Evolutionary conservation across 2,329 filamentous ascomycete genomes (phyloP), one percentile per base, ranked within the genome.

Genomic region (Magnaporthiopsis rhizophila): DNA sequence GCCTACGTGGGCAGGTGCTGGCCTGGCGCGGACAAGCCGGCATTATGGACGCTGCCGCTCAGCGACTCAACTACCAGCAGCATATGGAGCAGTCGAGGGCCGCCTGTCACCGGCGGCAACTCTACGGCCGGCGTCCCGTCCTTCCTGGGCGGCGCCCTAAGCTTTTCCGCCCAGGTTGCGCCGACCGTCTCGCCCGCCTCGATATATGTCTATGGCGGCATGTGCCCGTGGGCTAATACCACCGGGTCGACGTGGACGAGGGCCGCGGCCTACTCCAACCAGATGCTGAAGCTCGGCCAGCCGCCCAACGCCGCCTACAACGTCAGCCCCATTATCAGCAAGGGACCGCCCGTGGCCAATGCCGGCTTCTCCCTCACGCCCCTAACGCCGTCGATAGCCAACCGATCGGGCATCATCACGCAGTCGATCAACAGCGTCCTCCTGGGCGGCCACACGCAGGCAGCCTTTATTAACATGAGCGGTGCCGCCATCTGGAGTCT

Each of bases 401-500:
- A 90, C 71, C 82, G 82, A 5, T 87, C 85, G 21, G 87, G 85
- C 3, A 80, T 81, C 3, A 79, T 88, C 57, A 89, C 86, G 5
- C 89, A 92, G 72, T 86, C 93, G 72, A 87, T 89, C 67, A 88
- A 88, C 69, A 94, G 91, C 68, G 85, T 97, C 15, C 77, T 97
- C 28, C 78, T 97, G 21, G 94, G 93, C 57, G 94, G 94, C 0
- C 92, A 97, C 73, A 96, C 92, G 0, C 81, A 86, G 69, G 76
- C 80, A 21, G 93, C 92, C 0, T 97, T 97, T 72, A 88, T 97
- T 77, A 96, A 97, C 74, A 97, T 96, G 89, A 96, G 91, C 65
- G 91, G 92, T 58, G 86, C 94, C 1, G 94, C 92, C 0, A 79
- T 97, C 1, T 97, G 93, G 81, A 93, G 87, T 64, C 79, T 97